These are phyloP conservation scores for Nicotiana noctiflora DNA, from an alignment of 257 asterid genomes.

Conservation along the genomic window DNA sequence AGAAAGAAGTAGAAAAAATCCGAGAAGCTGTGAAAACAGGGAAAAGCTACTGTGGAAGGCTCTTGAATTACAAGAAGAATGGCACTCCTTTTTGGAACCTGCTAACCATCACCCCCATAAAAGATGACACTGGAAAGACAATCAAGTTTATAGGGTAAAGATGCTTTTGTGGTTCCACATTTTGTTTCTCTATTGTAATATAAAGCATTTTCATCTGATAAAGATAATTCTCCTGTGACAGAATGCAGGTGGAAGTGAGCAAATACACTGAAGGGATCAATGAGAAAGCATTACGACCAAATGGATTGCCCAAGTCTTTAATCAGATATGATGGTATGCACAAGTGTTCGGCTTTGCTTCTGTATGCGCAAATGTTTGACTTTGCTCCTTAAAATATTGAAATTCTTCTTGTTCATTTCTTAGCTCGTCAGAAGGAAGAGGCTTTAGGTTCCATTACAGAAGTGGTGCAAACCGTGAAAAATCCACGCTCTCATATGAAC, in stretches of 20 bases:
- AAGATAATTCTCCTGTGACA: slow-evolving; percentile 22
- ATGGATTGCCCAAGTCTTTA: slow-evolving; percentile 86
- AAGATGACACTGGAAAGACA: slow-evolving; percentile 72
- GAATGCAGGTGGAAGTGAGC: slow-evolving; percentile 99
- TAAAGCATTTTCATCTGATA: neutral
- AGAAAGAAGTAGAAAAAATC: slow-evolving; percentile 72
- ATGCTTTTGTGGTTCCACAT: neutral
- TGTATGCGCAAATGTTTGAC: slow-evolving; percentile 24
- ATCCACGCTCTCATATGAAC: slow-evolving; percentile 52
- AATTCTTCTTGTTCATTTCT: slow-evolving; percentile 18
- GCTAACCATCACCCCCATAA: slow-evolving; percentile 85
- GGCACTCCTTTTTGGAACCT: slow-evolving; percentile 98
- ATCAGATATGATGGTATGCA: slow-evolving; percentile 86
- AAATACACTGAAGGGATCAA: slow-evolving; percentile 88
- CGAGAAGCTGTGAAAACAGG: slow-evolving; percentile 63
- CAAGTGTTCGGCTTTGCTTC: neutral
- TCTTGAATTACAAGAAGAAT: slow-evolving; percentile 87
- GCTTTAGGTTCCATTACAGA: slow-evolving; percentile 79
- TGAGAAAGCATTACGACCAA: slow-evolving; percentile 80
- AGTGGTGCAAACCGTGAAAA: slow-evolving; percentile 83
- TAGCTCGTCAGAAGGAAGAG: slow-evolving; percentile 96
- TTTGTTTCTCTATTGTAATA: too few species aligned
- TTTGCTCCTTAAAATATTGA: slow-evolving; percentile 6
- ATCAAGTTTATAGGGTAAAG: slow-evolving; percentile 85
- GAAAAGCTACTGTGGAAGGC: slow-evolving; percentile 88